A percentile compares a stretch with the other conserved stretches of the same genome.
Evolutionary conservation across 169 alveolate genomes (phyloP).

Genomic region (Plasmodium gallinaceum): DNA sequence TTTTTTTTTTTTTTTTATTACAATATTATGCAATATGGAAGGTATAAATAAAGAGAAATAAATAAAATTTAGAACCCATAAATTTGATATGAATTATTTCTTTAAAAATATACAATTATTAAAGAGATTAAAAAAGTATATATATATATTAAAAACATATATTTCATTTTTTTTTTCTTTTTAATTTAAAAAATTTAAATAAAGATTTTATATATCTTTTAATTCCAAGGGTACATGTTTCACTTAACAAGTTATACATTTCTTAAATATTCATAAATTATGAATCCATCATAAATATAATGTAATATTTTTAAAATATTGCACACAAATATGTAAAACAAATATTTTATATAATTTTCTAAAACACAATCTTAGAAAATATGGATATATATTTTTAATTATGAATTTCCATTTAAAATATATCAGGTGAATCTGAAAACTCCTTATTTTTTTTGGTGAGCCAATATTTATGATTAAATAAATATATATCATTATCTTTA

Average conservation of each 20-base stretch:
- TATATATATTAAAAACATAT: no score
- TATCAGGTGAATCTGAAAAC: constrained; percentile 64
- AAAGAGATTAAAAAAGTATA: no score
- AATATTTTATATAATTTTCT: background rate
- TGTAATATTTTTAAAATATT: no score
- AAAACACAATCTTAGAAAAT: background rate
- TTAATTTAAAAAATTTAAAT: no score
- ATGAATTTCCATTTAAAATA: constrained; percentile 6
- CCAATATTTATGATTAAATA: constrained; percentile 68
- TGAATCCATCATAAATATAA: no score
- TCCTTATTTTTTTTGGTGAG: constrained; percentile 26
- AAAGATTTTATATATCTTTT: no score
- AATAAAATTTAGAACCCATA: background rate
- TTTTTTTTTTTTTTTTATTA: background rate
- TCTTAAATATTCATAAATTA: no score
- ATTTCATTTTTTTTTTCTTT: no score
- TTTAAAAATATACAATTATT: background rate
- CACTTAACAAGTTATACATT: no score
- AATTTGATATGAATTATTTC: constrained; percentile 5
- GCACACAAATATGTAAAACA: no score
- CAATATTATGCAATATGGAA: constrained; percentile 10
- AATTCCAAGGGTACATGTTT: no score
- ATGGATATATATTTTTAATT: background rate
- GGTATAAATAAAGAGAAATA: background rate
- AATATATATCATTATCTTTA: constrained; percentile 64